Conservation (phyloP, 2,329 filamentous ascomycete genomes). For the Sclerotinia trifoliorum region DNA sequence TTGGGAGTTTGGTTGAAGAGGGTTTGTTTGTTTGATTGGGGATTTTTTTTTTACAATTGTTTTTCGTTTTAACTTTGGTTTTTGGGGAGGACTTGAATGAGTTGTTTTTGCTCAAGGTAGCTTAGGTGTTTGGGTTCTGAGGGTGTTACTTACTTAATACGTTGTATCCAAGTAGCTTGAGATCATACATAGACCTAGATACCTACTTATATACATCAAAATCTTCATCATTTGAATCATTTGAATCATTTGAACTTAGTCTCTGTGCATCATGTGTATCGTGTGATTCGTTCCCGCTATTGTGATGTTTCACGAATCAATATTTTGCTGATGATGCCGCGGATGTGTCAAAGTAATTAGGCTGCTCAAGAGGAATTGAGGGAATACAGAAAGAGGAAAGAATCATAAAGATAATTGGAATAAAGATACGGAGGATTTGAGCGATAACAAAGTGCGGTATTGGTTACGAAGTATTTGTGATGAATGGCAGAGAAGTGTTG, state of each 20-base stretch:
- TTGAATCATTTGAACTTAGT: no score
- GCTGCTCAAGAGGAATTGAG: no score
- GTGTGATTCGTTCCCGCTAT: not conserved
- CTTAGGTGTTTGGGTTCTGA: not conserved
- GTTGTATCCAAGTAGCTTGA: constrained; percentile 12
- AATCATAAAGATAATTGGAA: not conserved
- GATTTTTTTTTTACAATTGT: not conserved
- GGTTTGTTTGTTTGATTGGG: constrained; percentile 46
- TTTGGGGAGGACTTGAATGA: not conserved
- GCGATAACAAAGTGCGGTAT: not conserved
- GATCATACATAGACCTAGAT: constrained; percentile 13
- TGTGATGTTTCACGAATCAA: not conserved
- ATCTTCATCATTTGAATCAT: not conserved
- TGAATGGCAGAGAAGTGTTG: not conserved
- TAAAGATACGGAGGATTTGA: not conserved
- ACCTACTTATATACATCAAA: not conserved
- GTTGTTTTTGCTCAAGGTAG: not conserved
- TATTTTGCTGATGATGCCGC: not conserved
- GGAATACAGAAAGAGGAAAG: not conserved
- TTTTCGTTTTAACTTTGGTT: no score
- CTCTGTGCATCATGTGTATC: not conserved
- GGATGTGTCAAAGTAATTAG: not conserved
- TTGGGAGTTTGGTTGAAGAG: constrained; percentile 52
- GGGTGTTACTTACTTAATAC: constrained; percentile 11
- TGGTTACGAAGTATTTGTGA: not conserved